Evolutionary conservation across 441 rosid genomes (phyloP).

Genomic region (Bruguiera hainesii): DNA sequence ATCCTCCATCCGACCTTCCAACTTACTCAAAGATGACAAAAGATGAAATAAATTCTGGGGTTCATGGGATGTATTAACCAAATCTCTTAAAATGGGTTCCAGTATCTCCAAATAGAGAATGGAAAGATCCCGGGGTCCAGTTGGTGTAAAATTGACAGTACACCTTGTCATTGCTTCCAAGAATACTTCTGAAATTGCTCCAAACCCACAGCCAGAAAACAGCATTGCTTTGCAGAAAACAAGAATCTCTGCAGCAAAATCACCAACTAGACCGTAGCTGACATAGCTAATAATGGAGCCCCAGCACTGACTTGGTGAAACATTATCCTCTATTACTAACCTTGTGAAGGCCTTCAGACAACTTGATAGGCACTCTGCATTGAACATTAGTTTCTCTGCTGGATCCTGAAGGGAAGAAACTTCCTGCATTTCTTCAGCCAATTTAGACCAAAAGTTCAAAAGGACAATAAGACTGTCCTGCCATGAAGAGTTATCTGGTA

Average conservation of each 20-base stretch:
- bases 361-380: conserved; percentile 56
- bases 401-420: conserved; percentile 35
- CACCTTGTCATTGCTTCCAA: conserved; percentile 44
- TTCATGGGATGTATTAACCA: conserved; percentile 48
- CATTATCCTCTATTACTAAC: conserved; percentile 82
- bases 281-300: conserved; percentile 53
- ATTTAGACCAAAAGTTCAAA: conserved; percentile 76
- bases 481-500: conserved; percentile 88
- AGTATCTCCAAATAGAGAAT: conserved; percentile 56
- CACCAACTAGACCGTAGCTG: conserved; percentile 53
- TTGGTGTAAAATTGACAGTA: conserved; percentile 22
- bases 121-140: conserved; percentile 48
- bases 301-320: conserved; percentile 96
- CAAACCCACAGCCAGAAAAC: conserved; percentile 83
- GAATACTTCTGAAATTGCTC: conserved; percentile 73
- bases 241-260: conserved; percentile 42
- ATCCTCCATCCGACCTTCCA: conserved; percentile 70
- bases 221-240: conserved; percentile 78
- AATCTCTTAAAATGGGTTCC: conserved; percentile 63
- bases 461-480: conserved; percentile 84
- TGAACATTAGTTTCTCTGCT: conserved; percentile 36
- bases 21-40: conserved; percentile 73
- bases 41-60: conserved; percentile 54
- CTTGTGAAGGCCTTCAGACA: conserved; percentile 66
- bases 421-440: conserved; percentile 81